Percentiles rank a stretch among this genome's conserved stretches.
Evolutionary conservation across 352 stramenopile genomes (phyloP).

Genomic region (Phytopythium mirpurense): DNA sequence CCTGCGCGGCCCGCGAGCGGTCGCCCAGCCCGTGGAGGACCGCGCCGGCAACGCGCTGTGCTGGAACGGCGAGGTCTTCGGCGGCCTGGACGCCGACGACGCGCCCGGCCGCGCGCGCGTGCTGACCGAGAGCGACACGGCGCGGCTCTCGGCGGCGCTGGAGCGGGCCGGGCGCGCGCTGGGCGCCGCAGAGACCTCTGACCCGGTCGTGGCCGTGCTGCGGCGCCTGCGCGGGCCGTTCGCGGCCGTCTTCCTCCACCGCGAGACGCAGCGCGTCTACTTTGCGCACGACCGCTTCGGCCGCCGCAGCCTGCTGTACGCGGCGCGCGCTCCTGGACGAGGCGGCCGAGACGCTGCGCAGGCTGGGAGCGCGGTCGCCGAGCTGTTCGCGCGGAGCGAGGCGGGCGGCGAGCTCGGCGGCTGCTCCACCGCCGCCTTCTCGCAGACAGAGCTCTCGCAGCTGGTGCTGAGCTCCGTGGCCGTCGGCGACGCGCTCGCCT

Average conservation of each 20-base stretch:
- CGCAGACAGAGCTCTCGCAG: constrained; percentile 12
- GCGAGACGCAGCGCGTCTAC: constrained; percentile 58
- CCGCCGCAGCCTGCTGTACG: constrained; percentile 84
- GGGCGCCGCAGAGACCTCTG: constrained; percentile 1
- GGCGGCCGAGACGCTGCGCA: constrained; percentile 1
- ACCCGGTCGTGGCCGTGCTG: constrained; percentile 33
- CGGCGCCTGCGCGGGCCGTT: constrained; percentile 67
- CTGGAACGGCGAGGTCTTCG: constrained; percentile 95
- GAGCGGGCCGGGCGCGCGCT: constrained; percentile 11
- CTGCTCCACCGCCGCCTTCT: constrained; percentile 12
- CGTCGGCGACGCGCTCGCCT: constrained; percentile 20
- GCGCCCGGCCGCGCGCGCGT: constrained; percentile 7
- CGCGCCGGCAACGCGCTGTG: constrained; percentile 56
- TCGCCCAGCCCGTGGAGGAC: constrained; percentile 81
- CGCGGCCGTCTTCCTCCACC: constrained; percentile 79
- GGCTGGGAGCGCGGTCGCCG: constrained; percentile 10
- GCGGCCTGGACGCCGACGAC: constrained; percentile 12
- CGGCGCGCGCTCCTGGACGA: constrained; percentile 6
- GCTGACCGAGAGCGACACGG: constrained; percentile 34
- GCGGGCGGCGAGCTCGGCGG: constrained; percentile 9
- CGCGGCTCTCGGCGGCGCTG: constrained; percentile 43
- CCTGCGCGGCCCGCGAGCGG: constrained; percentile 69
- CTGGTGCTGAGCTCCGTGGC: constrained; percentile 48
- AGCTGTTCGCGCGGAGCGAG: constrained; percentile 2
- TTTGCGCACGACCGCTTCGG: constrained; percentile 91